Evolutionary conservation across 331 rosid species (phyloP), one percentile per base, ranked within the genome.

Genomic region (Quercus phellos): DNA sequence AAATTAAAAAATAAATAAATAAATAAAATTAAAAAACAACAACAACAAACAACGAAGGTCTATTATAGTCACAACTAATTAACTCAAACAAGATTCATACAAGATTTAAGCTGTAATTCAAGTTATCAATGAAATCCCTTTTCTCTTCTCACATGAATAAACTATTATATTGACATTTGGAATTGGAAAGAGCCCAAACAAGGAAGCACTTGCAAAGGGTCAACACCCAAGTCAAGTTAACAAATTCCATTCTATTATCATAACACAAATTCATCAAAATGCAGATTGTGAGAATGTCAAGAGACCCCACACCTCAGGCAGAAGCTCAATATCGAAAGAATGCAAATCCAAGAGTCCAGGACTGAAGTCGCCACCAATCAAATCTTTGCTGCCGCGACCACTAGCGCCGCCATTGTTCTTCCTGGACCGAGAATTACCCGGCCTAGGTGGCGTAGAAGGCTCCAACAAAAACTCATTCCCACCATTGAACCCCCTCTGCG

Each of bases 341-440:
- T 95, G 98, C 90, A 95, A 90, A 91, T 95, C 99, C 87, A 95
- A 74, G 72, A 95, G 89, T 35, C 99, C 99, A 43, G 99, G 99
- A 78, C 99, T 95, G 82, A 87, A 90, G 81, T 95, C 97, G 81
- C 70, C 97, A 81, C 70, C 90, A 24, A 22, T 22, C 24, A 22
- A 22, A 22, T 22, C 24, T 22, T 22, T 22, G 24, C 24, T 22
- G 24, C 24, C 24, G 24, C 24, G 24, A 22, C 24, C 24, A 22
- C 24, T 22, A 22, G 24, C 50, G 4, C 51, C 51, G 17, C 51
- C 51, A 12, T 46, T 46, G 17, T 69, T 88, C 86, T 84, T 91
- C 77, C 90, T 89, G 68, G 86, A 56, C 61, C 90, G 83, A 17
- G 87, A 76, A 80, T 83, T 85, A 14, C 74, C 90, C 0, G 96